Percentiles rank a stretch among this genome's conserved stretches.
These are phyloP conservation scores for Botrytis paeoniae DNA, from an alignment of 2,329 filamentous ascomycete genomes.

Conservation along the genomic window DNA sequence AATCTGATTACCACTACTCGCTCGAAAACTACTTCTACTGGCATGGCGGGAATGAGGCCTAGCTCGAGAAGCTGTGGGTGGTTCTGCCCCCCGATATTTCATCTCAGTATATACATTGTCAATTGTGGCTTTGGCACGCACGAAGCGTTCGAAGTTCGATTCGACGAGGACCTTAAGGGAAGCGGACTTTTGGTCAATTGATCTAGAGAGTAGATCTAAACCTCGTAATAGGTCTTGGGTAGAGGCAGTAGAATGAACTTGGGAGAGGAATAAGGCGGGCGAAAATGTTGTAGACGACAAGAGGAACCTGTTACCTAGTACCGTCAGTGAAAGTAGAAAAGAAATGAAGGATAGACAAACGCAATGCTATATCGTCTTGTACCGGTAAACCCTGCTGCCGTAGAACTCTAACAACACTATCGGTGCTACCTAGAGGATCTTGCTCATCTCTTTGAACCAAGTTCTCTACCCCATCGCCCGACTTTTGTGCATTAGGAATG, in stretches of 20 bases:
- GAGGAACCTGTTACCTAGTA: constrained; percentile 80
- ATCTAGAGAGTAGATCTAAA: constrained; percentile 79
- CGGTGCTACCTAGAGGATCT: constrained; percentile 82
- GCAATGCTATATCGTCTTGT: constrained; percentile 76
- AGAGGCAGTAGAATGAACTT: constrained; percentile 83
- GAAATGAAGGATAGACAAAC: constrained; percentile 48
- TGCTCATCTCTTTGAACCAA: constrained; percentile 87
- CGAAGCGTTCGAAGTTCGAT: constrained; percentile 97
- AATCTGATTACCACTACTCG: constrained; percentile 40
- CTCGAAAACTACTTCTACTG: constrained; percentile 41
- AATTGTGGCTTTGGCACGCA: constrained; percentile 94
- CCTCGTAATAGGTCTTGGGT: constrained; percentile 78
- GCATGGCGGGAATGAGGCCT: constrained; percentile 38
- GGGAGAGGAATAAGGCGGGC: constrained; percentile 84
- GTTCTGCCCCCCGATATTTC: constrained; percentile 67
- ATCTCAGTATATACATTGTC: constrained; percentile 99
- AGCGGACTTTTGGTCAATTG: constrained; percentile 96
- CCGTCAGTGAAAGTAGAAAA: constrained; percentile 25
- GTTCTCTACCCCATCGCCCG: constrained; percentile 67
- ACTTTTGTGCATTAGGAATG: constrained; percentile 65
- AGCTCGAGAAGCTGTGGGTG: constrained; percentile 42
- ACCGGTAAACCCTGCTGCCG: constrained; percentile 73
- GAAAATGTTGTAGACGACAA: constrained; percentile 95
- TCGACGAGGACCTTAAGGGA: constrained; percentile 95
- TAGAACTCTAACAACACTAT: constrained; percentile 81